A percentile compares a stretch with the other conserved stretches of the same genome.
Evolutionary conservation across 306 rosid species (phyloP).

Genomic region (Lithocarpus polystachyus): DNA sequence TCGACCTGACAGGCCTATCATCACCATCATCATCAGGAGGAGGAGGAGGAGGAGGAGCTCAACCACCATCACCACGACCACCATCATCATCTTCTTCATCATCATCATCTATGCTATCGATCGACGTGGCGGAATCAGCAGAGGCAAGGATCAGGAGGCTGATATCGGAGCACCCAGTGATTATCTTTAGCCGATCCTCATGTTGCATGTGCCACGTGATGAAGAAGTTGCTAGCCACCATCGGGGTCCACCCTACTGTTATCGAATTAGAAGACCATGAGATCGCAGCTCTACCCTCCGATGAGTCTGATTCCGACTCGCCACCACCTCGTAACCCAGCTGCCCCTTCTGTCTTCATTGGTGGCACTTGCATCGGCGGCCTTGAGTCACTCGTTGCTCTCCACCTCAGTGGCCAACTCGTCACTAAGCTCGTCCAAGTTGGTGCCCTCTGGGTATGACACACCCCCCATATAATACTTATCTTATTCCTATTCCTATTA

Average conservation of each 20-base stretch:
- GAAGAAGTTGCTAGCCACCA: constrained; percentile 86
- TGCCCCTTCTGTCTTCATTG: constrained; percentile 75
- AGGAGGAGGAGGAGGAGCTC: neutral
- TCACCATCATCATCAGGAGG: constrained; percentile 6
- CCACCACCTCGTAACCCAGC: constrained; percentile 26
- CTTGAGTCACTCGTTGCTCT: constrained; percentile 92
- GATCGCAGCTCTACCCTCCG: constrained; percentile 63
- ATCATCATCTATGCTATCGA: constrained; percentile 54
- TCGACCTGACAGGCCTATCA: constrained; percentile 33
- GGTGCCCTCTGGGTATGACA: constrained; percentile 79
- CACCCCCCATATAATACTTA: no score
- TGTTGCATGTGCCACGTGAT: constrained; percentile 99
- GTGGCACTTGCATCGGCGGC: constrained; percentile 76
- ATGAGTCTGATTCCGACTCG: neutral
- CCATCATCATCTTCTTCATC: constrained; percentile 32
- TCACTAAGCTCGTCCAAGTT: constrained; percentile 80
- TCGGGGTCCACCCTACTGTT: constrained; percentile 94
- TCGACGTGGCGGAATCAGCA: constrained; percentile 80
- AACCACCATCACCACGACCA: neutral
- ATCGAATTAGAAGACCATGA: constrained; percentile 89
- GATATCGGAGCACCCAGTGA: constrained; percentile 88
- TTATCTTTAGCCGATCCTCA: constrained; percentile 79
- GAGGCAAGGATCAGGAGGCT: constrained; percentile 80
- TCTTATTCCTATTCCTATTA: no score
- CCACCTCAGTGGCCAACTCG: constrained; percentile 90